Base-by-base conservation (phyloP, 2,329 filamentous ascomycete species). In the Colletotrichum musicola region DNA sequence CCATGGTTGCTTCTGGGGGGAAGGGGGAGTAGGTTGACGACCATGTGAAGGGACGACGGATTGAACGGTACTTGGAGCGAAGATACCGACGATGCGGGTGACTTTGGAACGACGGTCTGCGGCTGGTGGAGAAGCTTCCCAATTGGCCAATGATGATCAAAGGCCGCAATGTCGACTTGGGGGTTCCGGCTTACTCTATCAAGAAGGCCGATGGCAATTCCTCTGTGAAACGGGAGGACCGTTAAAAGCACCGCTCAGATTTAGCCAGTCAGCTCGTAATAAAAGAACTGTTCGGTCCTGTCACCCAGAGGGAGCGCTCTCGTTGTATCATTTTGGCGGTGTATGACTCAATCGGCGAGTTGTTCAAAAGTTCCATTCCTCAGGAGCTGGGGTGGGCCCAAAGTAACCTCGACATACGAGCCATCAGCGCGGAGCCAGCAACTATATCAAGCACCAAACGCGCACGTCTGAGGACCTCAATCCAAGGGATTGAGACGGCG, bases 1-100 rank as follows among this genome's bases (percentile, higher is more conserved):
- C 55, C 69, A 69, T 69, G 16, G 16, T 66, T 56, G 6, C 18
- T 22, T 13, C 5, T 18, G 18, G 46, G 1, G 7, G 10, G 46
- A 12, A 12, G 9, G 12, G 6, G 20, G 9, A 13, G 10, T 5
- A 14, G 40, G 40, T 53, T 30, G 58, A n/a, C 22, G 20, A 64
- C 59, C 60, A 50, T 25, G 53, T 53, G 58, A 16, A 16, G 46
- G 50, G 12, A 13, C 13, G 5, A 13, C 13, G 25, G 30, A 22
- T 18, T 13, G 57, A 6, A 6, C 38, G 22, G 27, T 38, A 6
- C 7, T 18, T 4, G 22, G 35, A n/a, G 27, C 16, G 4, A 25
- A 38, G 47, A 42, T 44, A 49, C 42, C 51, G 25, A 54, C 40
- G 58, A 55, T 20, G 46, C 46, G 47, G 35, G 13, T 54, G 59